Conservation (phyloP, 441 rosid species). For the Euphorbia celastroides region DNA sequence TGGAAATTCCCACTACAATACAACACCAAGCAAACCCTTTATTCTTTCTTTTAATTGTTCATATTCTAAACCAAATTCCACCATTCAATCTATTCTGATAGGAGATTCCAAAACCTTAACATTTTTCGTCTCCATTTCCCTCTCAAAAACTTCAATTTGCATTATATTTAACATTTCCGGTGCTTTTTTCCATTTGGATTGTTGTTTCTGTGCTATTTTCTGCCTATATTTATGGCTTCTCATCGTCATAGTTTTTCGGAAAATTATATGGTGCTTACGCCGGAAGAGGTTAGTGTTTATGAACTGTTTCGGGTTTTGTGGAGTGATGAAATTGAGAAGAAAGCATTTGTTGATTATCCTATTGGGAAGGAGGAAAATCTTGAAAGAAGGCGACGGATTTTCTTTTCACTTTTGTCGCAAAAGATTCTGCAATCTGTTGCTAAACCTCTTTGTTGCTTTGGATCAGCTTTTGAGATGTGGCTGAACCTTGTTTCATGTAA, state of each 20-base stretch:
- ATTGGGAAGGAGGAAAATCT: slow-evolving; percentile 10
- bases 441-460: slow-evolving; percentile 2
- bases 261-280: slow-evolving; percentile 15
- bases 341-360: slow-evolving; percentile 10
- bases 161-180: too few relatives aligned
- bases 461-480: slow-evolving; percentile 18
- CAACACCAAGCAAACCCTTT: too few relatives aligned
- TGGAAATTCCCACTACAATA: not conserved
- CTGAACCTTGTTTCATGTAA: slow-evolving; percentile 19
- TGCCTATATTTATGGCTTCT: not conserved
- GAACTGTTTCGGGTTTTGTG: slow-evolving; percentile 4
- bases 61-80: too few relatives aligned
- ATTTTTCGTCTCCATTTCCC: not conserved
- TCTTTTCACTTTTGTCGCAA: slow-evolving; percentile 7
- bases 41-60: not conserved
- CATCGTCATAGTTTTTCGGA: slow-evolving; percentile 5
- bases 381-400: not conserved
- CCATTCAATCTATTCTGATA: not conserved
- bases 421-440: slow-evolving; percentile 6
- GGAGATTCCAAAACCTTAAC: not conserved
- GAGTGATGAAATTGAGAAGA: slow-evolving; percentile 7
- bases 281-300: slow-evolving; percentile 10
- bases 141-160: not conserved
- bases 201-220: not conserved
- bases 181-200: not conserved